phyloP scores from a whole-genome alignment of 2,329 filamentous ascomycete genomes.

The Metarhizium robertsii region DNA sequence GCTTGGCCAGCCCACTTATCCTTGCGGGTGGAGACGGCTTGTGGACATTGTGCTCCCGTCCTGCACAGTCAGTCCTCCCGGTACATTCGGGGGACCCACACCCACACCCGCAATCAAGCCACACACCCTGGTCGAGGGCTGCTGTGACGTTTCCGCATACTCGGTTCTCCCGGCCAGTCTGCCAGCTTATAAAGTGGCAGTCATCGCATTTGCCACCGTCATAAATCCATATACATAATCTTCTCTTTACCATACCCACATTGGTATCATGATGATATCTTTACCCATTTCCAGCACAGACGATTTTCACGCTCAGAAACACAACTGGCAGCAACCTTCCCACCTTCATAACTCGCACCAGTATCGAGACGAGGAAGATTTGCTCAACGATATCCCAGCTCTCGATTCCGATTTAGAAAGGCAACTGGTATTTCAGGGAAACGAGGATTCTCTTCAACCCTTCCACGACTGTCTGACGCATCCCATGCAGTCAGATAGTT shows the following conservation, averaged over 20 bases:
- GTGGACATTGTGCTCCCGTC: background rate
- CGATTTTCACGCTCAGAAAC: background rate
- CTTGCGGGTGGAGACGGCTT: background rate
- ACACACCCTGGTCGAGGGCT: constrained; percentile 7
- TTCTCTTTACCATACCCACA: background rate
- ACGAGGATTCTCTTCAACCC: background rate
- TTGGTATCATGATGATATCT: background rate
- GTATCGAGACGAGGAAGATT: background rate
- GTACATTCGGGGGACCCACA: constrained; percentile 1
- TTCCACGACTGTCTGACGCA: constrained; percentile 8
- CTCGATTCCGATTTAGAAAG: background rate
- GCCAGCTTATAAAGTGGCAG: constrained; percentile 6
- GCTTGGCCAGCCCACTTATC: background rate
- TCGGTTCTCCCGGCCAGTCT: constrained; percentile 4
- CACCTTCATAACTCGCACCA: background rate
- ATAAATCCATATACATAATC: background rate
- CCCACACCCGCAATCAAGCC: background rate
- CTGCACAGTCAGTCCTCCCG: background rate
- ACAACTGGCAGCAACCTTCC: background rate
- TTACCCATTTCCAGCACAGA: background rate
- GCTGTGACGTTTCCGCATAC: constrained; percentile 8
- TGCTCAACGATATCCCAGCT: background rate
- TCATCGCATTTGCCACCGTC: constrained; percentile 4
- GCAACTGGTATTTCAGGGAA: background rate
- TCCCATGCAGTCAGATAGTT: constrained; percentile 34